Percentiles rank a stretch among this genome's conserved stretches.
phyloP scores from a whole-genome alignment of 2,329 filamentous ascomycete species.

The Zalaria sp. region DNA sequence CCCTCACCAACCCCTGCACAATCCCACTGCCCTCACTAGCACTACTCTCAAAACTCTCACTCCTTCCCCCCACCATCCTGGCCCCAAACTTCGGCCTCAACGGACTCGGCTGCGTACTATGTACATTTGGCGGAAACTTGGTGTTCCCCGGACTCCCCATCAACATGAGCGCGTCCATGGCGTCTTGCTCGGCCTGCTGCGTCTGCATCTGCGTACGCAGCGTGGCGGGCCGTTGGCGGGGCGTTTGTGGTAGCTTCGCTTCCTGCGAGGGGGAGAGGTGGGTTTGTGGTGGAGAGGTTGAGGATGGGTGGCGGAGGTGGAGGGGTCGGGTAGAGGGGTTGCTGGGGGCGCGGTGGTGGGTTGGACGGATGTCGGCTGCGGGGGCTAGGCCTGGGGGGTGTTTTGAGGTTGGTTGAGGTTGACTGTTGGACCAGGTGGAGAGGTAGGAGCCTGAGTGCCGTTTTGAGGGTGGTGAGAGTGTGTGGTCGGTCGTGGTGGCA shows the following conservation, averaged over 20 bases:
- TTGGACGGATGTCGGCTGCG: slow-evolving; percentile 15
- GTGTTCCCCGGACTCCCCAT: slow-evolving; percentile 35
- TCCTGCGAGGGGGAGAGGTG: slow-evolving; percentile 1
- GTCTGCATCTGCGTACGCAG: slow-evolving; percentile 57
- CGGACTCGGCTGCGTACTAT: background rate
- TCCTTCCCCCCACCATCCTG: background rate
- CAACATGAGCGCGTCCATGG: slow-evolving; percentile 65
- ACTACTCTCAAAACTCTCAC: background rate
- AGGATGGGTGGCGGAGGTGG: slow-evolving; percentile 2
- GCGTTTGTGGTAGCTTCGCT: slow-evolving; percentile 18
- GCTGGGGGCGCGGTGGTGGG: slow-evolving; percentile 5
- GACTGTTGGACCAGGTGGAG: slow-evolving; percentile 1
- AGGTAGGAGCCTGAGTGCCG: slow-evolving; percentile 15
- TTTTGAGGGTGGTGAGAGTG: slow-evolving; percentile 16
- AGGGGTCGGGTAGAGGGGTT: slow-evolving; percentile 3
- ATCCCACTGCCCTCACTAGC: no score
- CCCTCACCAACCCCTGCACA: no score
- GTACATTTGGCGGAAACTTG: background rate
- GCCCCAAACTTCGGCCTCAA: background rate
- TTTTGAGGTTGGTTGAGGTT: background rate
- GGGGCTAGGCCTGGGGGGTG: slow-evolving; percentile 7
- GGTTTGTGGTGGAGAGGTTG: slow-evolving; percentile 4
- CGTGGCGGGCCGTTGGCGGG: slow-evolving; percentile 27
- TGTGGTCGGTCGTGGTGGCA: background rate
- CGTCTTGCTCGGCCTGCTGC: slow-evolving; percentile 59